phyloP scores from a whole-genome alignment of 805 yeast species.

The Metschnikowia shivogae region DNA sequence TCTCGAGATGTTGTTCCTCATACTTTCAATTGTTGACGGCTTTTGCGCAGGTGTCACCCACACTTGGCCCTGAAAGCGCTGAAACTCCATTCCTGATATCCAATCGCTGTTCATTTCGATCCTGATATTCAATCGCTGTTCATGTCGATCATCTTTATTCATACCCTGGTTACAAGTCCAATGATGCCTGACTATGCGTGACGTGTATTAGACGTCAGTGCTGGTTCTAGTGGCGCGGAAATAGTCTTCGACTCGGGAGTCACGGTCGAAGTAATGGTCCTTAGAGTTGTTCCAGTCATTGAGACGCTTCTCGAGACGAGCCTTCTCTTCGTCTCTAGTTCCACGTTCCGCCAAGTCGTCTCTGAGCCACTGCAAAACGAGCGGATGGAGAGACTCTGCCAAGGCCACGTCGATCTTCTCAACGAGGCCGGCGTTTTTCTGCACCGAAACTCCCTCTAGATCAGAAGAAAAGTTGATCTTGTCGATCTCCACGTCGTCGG shows the following conservation, averaged over 20 bases:
- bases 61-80: too few species aligned
- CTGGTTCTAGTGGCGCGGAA: conserved; percentile 47
- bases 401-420: conserved; percentile 34
- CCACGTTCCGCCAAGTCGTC: conserved; percentile 54
- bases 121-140: not conserved
- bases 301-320: conserved; percentile 39
- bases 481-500: conserved; percentile 32
- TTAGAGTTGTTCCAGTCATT: conserved; percentile 52
- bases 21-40: not conserved
- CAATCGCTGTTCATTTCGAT: not conserved
- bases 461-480: conserved; percentile 29
- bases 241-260: conserved; percentile 42
- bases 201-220: not conserved
- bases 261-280: conserved; percentile 39
- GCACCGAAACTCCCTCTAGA: conserved; percentile 24
- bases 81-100: too few species aligned
- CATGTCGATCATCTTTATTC: too few species aligned
- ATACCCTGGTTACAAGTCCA: too few species aligned
- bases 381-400: conserved; percentile 61
- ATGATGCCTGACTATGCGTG: not conserved
- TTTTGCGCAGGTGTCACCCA: too few species aligned
- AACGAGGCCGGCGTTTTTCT: conserved; percentile 20
- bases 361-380: conserved; percentile 65
- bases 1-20: not conserved
- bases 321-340: conserved; percentile 43